phyloP scores from a whole-genome alignment of 345 rosid genomes.

The Euphorbia tirucalli region DNA sequence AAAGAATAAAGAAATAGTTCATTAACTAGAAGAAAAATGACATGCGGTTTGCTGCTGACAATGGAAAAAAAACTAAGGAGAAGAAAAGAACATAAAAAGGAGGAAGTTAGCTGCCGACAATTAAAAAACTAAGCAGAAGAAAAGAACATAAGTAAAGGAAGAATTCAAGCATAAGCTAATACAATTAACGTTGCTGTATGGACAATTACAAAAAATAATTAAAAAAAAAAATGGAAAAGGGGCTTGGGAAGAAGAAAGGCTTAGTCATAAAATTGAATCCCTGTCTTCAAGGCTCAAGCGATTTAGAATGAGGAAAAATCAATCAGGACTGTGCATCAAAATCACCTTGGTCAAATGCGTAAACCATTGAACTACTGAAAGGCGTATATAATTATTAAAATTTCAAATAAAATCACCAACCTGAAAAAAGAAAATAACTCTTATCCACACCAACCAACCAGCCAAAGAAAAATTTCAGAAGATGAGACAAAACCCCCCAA shows the following conservation, averaged over 20 bases:
- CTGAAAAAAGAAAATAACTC: slow-evolving; percentile 8
- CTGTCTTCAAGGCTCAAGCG: too few species aligned
- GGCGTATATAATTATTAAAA: too few species aligned
- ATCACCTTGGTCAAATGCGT: slow-evolving; percentile 1
- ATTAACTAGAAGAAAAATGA: background rate
- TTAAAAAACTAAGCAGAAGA: background rate
- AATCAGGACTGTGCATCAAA: background rate
- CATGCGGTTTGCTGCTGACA: background rate
- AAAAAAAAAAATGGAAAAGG: background rate
- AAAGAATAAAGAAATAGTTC: background rate
- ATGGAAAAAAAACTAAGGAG: background rate
- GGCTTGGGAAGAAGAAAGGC: background rate
- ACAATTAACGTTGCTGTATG: too few species aligned
- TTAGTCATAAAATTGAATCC: too few species aligned
- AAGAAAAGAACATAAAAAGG: slow-evolving; percentile 1
- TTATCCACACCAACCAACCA: too few species aligned
- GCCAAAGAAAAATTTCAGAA: slow-evolving; percentile 16
- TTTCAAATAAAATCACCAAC: background rate
- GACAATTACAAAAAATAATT: background rate
- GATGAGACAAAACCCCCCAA: slow-evolving; percentile 17
- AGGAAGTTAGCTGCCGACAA: background rate
- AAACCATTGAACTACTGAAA: background rate
- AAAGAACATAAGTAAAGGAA: background rate
- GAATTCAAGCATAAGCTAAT: background rate
- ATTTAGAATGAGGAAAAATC: too few species aligned